Evolutionary conservation across 2,329 filamentous ascomycete species (phyloP), one percentile per base, ranked within the genome.

Genomic region (Colletotrichum eleusines): DNA sequence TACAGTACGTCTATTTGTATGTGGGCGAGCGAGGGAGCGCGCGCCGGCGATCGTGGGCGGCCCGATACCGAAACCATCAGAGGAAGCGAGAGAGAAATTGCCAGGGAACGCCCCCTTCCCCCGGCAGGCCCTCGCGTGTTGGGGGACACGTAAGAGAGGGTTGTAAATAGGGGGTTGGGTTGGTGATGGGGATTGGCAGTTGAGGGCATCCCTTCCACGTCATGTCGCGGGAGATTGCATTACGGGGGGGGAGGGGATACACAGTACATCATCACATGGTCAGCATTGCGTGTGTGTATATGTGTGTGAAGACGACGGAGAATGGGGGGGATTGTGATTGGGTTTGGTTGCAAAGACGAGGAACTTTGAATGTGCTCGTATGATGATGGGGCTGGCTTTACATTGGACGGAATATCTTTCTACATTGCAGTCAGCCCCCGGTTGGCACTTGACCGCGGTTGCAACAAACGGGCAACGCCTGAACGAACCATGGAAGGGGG

Each of bases 161-260:
- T 20, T 42, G 18, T 20, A 12, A n/a, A 23, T 23, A 35, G 51
- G 62, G 63, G 44, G 31, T 18, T 20, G 40, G 57, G 57, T 40
- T n/a, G 57, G 20, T 23, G 28, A 46, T 23, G 40, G 31, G 58
- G 58, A 20, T 60, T 60, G 38, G 40, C 33, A 58, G 54, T n/a
- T 42, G 40, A 46, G 44, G 44, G 28, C 40, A 48, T 44, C 23
- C 50, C 40, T 57, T 65, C 31, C 54, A 65, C 63, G 53, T 59
- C 53, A 66, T 20, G 62, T 60, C 26, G 20, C 26, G 51, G 46
- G 46, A 53, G 63, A 60, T 59, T 60, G 54, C 46, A 60, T 66
- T 59, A 58, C 16, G 23, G 48, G 40, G 23, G 20, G 18, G 42
- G 18, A 42, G 28, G n/a, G n/a, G n/a, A n/a, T n/a, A n/a, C n/a